Evolutionary conservation across 176 grass and related monocot species (phyloP), one percentile per base, ranked within the genome.

Genomic region (Oryza punctata): DNA sequence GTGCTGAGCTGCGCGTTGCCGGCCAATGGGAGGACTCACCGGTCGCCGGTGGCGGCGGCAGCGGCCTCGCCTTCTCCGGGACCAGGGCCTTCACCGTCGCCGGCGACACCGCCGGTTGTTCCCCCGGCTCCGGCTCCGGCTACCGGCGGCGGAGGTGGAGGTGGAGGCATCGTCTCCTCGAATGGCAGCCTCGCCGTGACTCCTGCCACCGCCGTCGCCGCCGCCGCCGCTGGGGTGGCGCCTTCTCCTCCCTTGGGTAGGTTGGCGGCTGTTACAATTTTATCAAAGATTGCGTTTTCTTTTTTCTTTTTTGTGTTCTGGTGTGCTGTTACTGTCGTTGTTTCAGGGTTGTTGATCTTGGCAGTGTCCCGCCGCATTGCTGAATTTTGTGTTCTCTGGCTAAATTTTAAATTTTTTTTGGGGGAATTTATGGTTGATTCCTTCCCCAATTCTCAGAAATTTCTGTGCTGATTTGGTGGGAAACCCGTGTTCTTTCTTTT

Each of bases 231-330:
- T n/a, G 43, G 6, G 45, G 45, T 15, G 52, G 19, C 52, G 52
- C 18, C 19, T 57, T 57, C 88, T 83, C 15, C 68, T 78, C 79
- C 84, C 74, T 12, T 41, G 0, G 88, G 88, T 90, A 83, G 28
- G 85, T 70, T 63, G 40, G 29, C 26, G n/a, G 49, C 25, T 6
- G 4, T 7, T 37, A 28, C 60, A 14, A 45, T 3, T 37, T 29
- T n/a, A 78, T 74, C 28, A 11, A 60, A 38, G 4, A 4, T 38
- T 30, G 35, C 19, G 1, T 68, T 30, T 46, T 19, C 32, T 33
- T 33, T 33, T 33, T 33, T 4, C 29, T 30, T 32, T 32, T 32
- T 10, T 38, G 37, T 38, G 37, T 54, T 54, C 7, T 54, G 4
- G 50, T 50, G 64, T 85, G 49, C 67, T 86, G 11, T 71, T 72